A percentile compares a stretch with the other conserved stretches of the same genome.
Evolutionary conservation across 148 eudicot species (phyloP).

Genomic region (Persicaria maculosa): DNA sequence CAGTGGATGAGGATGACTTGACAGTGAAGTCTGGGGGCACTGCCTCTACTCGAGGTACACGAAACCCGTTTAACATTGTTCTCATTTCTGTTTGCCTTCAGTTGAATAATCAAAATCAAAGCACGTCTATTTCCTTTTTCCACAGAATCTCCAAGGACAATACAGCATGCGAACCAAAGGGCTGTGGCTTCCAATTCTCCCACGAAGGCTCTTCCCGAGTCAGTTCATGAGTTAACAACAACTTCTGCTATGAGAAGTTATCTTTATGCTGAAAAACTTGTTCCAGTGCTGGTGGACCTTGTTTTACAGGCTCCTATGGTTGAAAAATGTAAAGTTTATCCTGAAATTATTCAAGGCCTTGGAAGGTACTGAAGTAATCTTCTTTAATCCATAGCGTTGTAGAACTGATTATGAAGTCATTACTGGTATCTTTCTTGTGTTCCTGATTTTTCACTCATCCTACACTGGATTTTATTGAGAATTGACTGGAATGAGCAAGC

Average conservation of each 20-base stretch:
- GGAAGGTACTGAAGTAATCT: slow-evolving; percentile 52
- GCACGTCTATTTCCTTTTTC: neutral
- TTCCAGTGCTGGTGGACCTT: slow-evolving; percentile 68
- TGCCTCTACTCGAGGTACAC: slow-evolving; percentile 33
- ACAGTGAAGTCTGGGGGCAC: slow-evolving; percentile 22
- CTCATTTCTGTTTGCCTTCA: slow-evolving; percentile 5
- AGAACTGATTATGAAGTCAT: neutral
- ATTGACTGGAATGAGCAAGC: neutral
- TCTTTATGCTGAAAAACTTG: slow-evolving; percentile 77
- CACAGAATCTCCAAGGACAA: slow-evolving; percentile 28
- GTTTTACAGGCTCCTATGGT: slow-evolving; percentile 59
- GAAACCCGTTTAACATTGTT: slow-evolving; percentile 5
- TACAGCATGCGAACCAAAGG: slow-evolving; percentile 28
- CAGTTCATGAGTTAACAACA: slow-evolving; percentile 19
- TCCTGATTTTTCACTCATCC: neutral
- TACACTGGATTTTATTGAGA: neutral
- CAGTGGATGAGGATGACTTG: slow-evolving; percentile 35
- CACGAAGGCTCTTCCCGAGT: slow-evolving; percentile 24
- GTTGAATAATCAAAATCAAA: slow-evolving; percentile 1
- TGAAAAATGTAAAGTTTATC: slow-evolving; percentile 54
- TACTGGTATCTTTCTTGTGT: neutral
- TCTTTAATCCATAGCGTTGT: neutral
- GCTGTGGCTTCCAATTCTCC: slow-evolving; percentile 29
- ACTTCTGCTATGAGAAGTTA: slow-evolving; percentile 29
- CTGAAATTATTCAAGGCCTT: slow-evolving; percentile 65